Base-by-base conservation (phyloP, 305 asterid genomes). In the Fraxinus nigra region DNA sequence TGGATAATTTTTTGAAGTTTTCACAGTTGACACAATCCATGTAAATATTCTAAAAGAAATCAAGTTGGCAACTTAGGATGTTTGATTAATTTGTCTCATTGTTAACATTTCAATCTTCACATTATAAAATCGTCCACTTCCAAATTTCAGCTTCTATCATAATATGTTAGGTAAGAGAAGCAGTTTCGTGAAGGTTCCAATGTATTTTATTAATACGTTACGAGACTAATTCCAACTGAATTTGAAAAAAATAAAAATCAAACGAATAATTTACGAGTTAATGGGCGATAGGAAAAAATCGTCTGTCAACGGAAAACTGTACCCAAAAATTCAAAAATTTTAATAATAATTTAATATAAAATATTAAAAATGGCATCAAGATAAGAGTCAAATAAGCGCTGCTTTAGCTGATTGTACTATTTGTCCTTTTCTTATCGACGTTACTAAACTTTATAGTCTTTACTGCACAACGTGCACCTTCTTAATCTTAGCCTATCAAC, bases 391-490 rank as follows among this genome's bases (percentile, higher is more conserved):
- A 67, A 4, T 35, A 78, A 13, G 43, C 13, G 30, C 1, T 22
- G 79, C 75, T 63, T 80, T 77, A 83, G 72, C 24, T 24, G 74
- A 65, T 51, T 78, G 86, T 81, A 83, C 85, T 75, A 9, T 72
- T 18, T 74, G 77, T 84, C 87, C 70, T 48, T 86, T 72, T 84
- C 26, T 43, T 24, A 30, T 54, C 33, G 81, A 72, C 24, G 18
- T 65, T 65, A 63, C 72, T 24, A 65, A 65, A 61, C 70, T 61
- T 61, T 65, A 24, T 14, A 26, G 37, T 7, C 70, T 61, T 61
- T 65, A 24, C 32, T 65, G 37, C 18, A 11, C 8, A 65, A 26
- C 73, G 73, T 65, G 73, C 37, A 32, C 37, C 30, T 65, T 2
- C 2, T 24, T 24, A 24, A 24, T 28, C 73, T 24, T 9, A 2